These are phyloP conservation scores for Phytophthora pini DNA, from an alignment of 352 stramenopile species.

Conservation along the genomic window DNA sequence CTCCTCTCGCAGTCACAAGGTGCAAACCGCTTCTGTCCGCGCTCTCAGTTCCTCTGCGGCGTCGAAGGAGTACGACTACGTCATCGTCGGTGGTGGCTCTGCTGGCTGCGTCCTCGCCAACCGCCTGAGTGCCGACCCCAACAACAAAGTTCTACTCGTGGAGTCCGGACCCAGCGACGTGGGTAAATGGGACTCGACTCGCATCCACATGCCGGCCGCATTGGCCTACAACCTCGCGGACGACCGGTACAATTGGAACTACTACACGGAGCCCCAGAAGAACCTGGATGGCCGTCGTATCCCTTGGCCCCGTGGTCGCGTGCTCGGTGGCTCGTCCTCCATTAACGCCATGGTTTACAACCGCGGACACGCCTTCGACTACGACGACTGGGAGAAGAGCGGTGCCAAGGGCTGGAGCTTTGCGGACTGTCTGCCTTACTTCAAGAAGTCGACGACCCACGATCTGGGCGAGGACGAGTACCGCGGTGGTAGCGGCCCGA, in stretches of 20 bases:
- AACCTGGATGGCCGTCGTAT: constrained; percentile 75
- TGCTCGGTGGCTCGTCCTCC: constrained; percentile 88
- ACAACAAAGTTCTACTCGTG: constrained; percentile 87
- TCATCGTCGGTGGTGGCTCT: constrained; percentile 91
- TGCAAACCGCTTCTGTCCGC: constrained; percentile 5
- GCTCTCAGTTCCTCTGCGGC: constrained; percentile 32
- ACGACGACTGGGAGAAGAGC: constrained; percentile 76
- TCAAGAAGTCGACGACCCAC: constrained; percentile 73
- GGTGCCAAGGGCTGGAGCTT: constrained; percentile 82
- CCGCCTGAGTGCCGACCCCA: constrained; percentile 77
- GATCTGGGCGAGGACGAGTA: constrained; percentile 72
- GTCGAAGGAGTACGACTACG: constrained; percentile 81
- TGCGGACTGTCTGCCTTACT: constrained; percentile 84
- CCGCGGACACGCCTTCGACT: constrained; percentile 79
- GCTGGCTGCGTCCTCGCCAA: constrained; percentile 92
- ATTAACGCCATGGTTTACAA: constrained; percentile 92
- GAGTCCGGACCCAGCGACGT: constrained; percentile 84
- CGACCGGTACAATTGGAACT: constrained; percentile 87
- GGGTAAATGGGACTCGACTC: constrained; percentile 81
- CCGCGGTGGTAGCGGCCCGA: constrained; percentile 67
- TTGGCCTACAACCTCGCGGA: constrained; percentile 81
- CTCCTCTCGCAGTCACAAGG: neutral
- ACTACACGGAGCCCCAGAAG: constrained; percentile 82
- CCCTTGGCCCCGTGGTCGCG: constrained; percentile 76
- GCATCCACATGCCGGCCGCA: constrained; percentile 83